Base-by-base conservation (phyloP, 176 grass and related monocot genomes). In the Rhynchospora pubera region DNA sequence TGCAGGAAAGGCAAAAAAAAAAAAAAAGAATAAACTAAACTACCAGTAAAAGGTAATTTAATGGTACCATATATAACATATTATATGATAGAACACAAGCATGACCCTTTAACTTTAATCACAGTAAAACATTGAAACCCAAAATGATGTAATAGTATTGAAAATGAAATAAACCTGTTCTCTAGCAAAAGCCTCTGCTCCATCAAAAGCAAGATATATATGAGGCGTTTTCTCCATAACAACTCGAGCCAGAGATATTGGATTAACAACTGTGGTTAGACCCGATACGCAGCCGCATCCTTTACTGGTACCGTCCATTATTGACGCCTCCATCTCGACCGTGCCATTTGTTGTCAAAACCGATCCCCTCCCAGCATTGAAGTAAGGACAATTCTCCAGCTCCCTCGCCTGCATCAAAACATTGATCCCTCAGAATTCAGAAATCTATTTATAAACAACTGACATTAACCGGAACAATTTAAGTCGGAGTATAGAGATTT, bases 221-320 rank as follows among this genome's bases (percentile, higher is more conserved):
- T 97, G 94, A 0, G 94, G 90, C 14, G 92, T 97, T 85, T 79
- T 97, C 26, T 97, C 94, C 94, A 94, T 94, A 71, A 97, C 90
- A 60, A 88, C 84, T 65, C 94, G 85, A 19, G 92, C 90, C 14
- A 97, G 90, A 47, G 94, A 94, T 79, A 97, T 22, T 48, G 94
- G 28, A 88, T 97, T 92, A 75, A 83, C 80, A 77, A 97, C 90
- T 67, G 90, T 92, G 22, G 90, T 87, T 72, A 97, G 76, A 0
- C 94, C 92, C 0, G 88, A 88, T 51, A 97, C 94, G 32, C 90
- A 90, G 21, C 94, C 94, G 56, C 92, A 97, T 10, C 82, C 82
- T 72, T 91, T 86, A n/a, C 43, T 88, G 65, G 48, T 82, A 53
- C 88, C 94, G 45, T 97, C 94, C 94, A 97, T 97, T 6, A 97